Conservation (phyloP, 1,284 basidiomycete genomes). For the Tilletia setariae region DNA sequence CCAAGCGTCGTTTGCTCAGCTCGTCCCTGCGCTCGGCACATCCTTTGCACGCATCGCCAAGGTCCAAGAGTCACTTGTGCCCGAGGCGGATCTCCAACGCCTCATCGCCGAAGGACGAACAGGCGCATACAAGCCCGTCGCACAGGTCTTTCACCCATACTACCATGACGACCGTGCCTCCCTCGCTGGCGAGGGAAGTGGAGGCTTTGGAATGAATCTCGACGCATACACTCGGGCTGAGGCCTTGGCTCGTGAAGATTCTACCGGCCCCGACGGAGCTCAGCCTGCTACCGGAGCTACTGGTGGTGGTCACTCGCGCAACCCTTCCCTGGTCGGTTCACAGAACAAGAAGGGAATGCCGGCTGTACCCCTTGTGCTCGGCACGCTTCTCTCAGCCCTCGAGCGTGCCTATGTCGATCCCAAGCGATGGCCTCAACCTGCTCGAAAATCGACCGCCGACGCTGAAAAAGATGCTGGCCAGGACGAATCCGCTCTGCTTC, state of each 20-base stretch:
- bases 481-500: not conserved
- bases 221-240: conserved; percentile 33
- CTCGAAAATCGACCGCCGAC: not conserved
- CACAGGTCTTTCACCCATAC: conserved; percentile 47
- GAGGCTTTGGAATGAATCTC: conserved; percentile 50
- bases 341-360: conserved; percentile 24
- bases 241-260: conserved; percentile 26
- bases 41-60: not conserved
- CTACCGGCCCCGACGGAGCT: not conserved
- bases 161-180: conserved; percentile 48
- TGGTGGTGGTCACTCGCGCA: conserved; percentile 11
- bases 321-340: not conserved
- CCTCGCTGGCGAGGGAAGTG: conserved; percentile 35
- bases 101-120: conserved; percentile 39
- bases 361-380: conserved; percentile 69
- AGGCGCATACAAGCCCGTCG: conserved; percentile 43
- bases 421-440: conserved; percentile 32
- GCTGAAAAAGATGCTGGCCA: conserved; percentile 14
- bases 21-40: conserved; percentile 24
- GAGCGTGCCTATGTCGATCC: conserved; percentile 66
- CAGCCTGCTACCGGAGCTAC: not conserved
- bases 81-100: not conserved
- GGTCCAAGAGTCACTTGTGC: not conserved
- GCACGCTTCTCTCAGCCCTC: conserved; percentile 67
- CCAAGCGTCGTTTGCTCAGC: conserved; percentile 27